Conservation (phyloP, 306 rosid genomes). For the Trifolium subterraneum region DNA sequence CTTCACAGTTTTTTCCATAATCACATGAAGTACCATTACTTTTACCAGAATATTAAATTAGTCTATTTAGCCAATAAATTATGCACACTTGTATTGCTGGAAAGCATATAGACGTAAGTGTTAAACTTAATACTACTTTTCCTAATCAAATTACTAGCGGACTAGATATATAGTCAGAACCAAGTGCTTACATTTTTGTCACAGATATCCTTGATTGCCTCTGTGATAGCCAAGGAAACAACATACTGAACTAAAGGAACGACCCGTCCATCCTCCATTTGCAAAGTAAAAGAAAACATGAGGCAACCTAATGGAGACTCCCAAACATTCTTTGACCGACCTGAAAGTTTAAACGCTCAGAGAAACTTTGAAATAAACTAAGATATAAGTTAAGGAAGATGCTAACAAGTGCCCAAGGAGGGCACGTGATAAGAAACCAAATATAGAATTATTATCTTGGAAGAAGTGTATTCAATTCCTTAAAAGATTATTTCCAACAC, state of each 20-base stretch:
- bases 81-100: conserved; percentile 1
- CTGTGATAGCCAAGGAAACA: conserved; percentile 82
- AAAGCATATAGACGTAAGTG: conserved; percentile 2
- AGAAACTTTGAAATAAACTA: conserved; percentile 29
- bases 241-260: conserved; percentile 91
- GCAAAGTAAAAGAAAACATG: conserved; percentile 80
- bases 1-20: conserved; percentile 6
- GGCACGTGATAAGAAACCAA: too few species aligned
- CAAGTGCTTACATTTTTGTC: conserved; percentile 64
- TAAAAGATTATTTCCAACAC: too few species aligned
- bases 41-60: conserved; percentile 9
- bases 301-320: conserved; percentile 92
- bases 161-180: conserved; percentile 29
- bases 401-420: too few species aligned
- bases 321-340: conserved; percentile 92
- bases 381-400: not conserved
- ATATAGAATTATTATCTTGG: too few species aligned
- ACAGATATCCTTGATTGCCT: conserved; percentile 83
- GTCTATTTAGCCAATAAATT: conserved; percentile 16
- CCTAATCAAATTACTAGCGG: conserved; percentile 19
- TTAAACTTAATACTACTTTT: conserved; percentile 6
- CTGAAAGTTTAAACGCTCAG: conserved; percentile 48
- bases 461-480: too few species aligned
- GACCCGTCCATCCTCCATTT: conserved; percentile 83
- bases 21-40: conserved; percentile 31